Evolutionary conservation across 2,329 filamentous ascomycete genomes (phyloP).

Genomic region (Ambrosiella beaveri): DNA sequence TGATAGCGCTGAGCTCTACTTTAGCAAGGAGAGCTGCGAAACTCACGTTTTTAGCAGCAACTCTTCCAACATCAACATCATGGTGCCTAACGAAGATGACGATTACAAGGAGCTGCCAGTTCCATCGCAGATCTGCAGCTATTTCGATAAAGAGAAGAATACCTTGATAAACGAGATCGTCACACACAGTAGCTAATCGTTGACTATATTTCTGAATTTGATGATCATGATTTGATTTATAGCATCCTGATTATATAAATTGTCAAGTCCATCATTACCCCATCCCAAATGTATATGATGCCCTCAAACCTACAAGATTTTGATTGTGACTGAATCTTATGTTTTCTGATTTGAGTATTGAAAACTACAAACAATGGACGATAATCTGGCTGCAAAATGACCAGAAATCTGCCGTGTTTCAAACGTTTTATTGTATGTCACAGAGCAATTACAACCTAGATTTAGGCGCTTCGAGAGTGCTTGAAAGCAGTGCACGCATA

Average conservation of each 20-base stretch:
- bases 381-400: no score
- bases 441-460: slow-evolving; percentile 54
- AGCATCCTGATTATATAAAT: not conserved
- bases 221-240: not conserved
- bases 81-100: slow-evolving; percentile 52
- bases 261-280: no score
- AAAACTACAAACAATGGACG: no score
- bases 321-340: no score
- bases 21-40: slow-evolving; percentile 58
- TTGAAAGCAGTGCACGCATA: slow-evolving; percentile 69
- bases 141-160: slow-evolving; percentile 51
- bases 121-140: slow-evolving; percentile 74
- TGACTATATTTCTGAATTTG: not conserved
- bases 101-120: slow-evolving; percentile 79
- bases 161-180: slow-evolving; percentile 85
- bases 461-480: slow-evolving; percentile 63
- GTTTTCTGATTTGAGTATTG: no score
- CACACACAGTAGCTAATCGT: slow-evolving; percentile 60
- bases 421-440: not conserved
- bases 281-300: no score
- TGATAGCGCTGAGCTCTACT: slow-evolving; percentile 74
- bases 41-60: slow-evolving; percentile 86
- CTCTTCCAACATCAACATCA: slow-evolving; percentile 71
- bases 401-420: not conserved
- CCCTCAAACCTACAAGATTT: no score